Conservation (phyloP, 169 alveolate species). For the Eimeria sp. region DNA sequence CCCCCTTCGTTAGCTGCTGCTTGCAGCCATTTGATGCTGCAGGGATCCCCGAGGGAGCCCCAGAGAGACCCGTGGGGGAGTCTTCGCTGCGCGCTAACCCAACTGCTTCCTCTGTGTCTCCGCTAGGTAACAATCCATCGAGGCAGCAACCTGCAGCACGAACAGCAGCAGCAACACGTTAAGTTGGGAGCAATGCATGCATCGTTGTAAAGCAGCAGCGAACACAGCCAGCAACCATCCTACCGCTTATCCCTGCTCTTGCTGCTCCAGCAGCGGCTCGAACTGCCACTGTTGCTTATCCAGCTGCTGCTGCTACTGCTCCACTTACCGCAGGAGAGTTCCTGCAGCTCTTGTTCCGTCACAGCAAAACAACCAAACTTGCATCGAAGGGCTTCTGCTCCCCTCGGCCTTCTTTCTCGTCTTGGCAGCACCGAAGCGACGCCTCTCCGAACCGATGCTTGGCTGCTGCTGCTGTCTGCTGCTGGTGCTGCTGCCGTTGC, state of each 20-base stretch:
- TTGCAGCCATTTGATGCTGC: constrained; percentile 13
- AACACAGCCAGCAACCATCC: too few species aligned
- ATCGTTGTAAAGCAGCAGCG: too few species aligned
- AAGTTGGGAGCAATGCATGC: neutral
- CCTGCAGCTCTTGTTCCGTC: constrained; percentile 27
- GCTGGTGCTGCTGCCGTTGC: constrained; percentile 11
- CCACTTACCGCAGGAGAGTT: constrained; percentile 18
- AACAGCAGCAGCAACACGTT: neutral
- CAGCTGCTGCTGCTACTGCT: constrained; percentile 31
- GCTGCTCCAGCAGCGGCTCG: constrained; percentile 37
- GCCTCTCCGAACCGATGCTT: neutral
- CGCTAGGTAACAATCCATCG: constrained; percentile 36
- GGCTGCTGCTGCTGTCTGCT: constrained; percentile 3
- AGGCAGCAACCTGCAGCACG: constrained; percentile 59
- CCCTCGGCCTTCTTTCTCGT: constrained; percentile 20
- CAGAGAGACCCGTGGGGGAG: neutral
- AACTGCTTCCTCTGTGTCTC: neutral
- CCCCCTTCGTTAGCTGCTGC: neutral
- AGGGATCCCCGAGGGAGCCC: neutral
- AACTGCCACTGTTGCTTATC: neutral
- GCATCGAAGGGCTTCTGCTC: constrained; percentile 40
- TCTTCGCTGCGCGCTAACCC: constrained; percentile 12
- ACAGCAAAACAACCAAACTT: constrained; percentile 28
- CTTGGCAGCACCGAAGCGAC: neutral
- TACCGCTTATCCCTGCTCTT: neutral